Evolutionary conservation across 208 protist genomes (phyloP).

Genomic region (Leishmania arabica): DNA sequence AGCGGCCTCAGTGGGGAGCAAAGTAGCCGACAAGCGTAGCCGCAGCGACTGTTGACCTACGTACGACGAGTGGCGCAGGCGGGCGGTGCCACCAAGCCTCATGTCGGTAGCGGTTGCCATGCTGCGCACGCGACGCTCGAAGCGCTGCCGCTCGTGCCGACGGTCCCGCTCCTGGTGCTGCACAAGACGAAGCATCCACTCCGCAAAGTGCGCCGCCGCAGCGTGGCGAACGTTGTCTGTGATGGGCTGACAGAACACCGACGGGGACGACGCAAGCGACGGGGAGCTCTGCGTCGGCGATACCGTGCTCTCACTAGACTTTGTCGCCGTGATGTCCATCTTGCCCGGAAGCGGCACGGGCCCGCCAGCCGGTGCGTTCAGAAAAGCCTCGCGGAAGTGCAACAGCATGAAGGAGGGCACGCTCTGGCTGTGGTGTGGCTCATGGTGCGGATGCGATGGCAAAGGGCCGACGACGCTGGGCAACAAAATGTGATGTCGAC

Average conservation of each 20-base stretch:
- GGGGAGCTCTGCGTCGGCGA: background rate
- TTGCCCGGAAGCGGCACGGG: constrained; percentile 10
- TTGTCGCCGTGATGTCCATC: background rate
- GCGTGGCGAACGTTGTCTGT: constrained; percentile 22
- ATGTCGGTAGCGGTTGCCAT: constrained; percentile 11
- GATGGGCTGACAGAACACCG: background rate
- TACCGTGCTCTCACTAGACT: background rate
- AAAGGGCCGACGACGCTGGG: background rate
- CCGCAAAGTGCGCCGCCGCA: constrained; percentile 51
- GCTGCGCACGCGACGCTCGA: constrained; percentile 12
- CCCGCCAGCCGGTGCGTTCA: constrained; percentile 4
- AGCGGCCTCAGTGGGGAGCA: constrained; percentile 10
- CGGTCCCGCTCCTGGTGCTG: constrained; percentile 37
- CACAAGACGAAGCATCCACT: constrained; percentile 57
- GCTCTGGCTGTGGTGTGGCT: background rate
- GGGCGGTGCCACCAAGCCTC: background rate
- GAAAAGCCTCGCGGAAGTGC: constrained; percentile 26
- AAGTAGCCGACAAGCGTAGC: constrained; percentile 12
- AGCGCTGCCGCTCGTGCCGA: constrained; percentile 28
- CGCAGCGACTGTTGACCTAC: constrained; percentile 22
- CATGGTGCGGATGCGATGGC: background rate
- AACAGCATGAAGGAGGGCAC: constrained; percentile 29
- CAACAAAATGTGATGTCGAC: constrained; percentile 10
- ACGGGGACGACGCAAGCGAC: constrained; percentile 8
- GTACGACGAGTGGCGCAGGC: constrained; percentile 21